Evolutionary conservation across 768 basidiomycete genomes (phyloP).

Genomic region (Cubamyces sp.): DNA sequence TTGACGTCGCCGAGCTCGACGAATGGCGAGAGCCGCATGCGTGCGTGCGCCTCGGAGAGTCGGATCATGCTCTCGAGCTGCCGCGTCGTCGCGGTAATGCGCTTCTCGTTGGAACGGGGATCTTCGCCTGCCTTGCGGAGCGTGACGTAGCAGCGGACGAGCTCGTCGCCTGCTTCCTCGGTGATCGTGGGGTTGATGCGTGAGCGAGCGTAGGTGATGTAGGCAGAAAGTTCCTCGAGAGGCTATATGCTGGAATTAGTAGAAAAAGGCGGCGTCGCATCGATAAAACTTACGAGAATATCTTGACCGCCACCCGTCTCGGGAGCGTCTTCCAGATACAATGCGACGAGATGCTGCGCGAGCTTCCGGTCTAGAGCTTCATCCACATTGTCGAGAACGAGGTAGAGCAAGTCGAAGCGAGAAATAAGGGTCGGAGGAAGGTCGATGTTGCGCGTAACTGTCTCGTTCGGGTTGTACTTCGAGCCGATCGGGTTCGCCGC

Average conservation of each 20-base stretch:
- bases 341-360: slow-evolving; percentile 89
- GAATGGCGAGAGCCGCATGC: slow-evolving; percentile 89
- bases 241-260: slow-evolving; percentile 53
- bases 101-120: slow-evolving; percentile 83
- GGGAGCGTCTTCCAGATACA: slow-evolving; percentile 93
- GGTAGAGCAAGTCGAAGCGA: slow-evolving; percentile 94
- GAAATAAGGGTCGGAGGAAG: slow-evolving; percentile 97
- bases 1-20: slow-evolving; percentile 88
- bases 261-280: not conserved
- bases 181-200: slow-evolving; percentile 86
- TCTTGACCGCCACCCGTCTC: slow-evolving; percentile 64
- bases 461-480: slow-evolving; percentile 89
- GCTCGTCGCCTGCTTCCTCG: slow-evolving; percentile 81
- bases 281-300: slow-evolving; percentile 62
- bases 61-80: slow-evolving; percentile 98
- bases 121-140: slow-evolving; percentile 93
- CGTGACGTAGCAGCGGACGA: slow-evolving; percentile 89
- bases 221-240: slow-evolving; percentile 87
- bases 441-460: slow-evolving; percentile 96
- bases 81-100: slow-evolving; percentile 97
- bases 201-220: slow-evolving; percentile 90
- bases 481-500: slow-evolving; percentile 98
- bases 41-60: slow-evolving; percentile 92
- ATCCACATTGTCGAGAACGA: slow-evolving; percentile 94
- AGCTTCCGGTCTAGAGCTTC: slow-evolving; percentile 83